Conservation (phyloP, 306 rosid species). For the Sechiopsis laciniata region DNA sequence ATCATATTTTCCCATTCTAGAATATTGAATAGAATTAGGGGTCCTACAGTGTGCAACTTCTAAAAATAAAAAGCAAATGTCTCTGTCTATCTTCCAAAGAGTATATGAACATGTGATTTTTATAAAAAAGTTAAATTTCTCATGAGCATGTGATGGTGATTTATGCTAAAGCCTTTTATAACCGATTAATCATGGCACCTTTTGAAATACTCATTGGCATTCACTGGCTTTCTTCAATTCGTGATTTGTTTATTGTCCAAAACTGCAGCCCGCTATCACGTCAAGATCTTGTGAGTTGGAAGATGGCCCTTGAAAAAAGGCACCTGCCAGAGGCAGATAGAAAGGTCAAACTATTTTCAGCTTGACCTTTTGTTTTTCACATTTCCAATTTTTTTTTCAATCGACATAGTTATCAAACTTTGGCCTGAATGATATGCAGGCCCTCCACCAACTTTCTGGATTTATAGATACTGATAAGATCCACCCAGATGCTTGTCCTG, state of each 20-base stretch:
- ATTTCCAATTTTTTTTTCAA: background rate
- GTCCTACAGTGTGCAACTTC: background rate
- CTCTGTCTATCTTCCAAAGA: background rate
- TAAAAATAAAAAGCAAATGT: background rate
- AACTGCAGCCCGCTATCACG: slow-evolving; percentile 81
- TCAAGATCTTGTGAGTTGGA: slow-evolving; percentile 98
- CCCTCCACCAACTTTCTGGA: slow-evolving; percentile 67
- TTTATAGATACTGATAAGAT: slow-evolving; percentile 82
- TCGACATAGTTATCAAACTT: background rate
- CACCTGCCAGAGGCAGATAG: slow-evolving; percentile 88
- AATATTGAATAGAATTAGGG: too few relatives aligned
- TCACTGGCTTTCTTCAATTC: background rate
- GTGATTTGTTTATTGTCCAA: slow-evolving; percentile 20
- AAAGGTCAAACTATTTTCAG: slow-evolving; percentile 51
- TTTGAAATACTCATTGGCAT: background rate
- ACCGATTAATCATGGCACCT: background rate
- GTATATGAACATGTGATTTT: background rate
- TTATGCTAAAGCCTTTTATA: background rate
- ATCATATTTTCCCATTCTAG: too few relatives aligned
- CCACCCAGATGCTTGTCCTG: slow-evolving; percentile 97
- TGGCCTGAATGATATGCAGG: slow-evolving; percentile 46
- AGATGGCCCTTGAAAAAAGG: slow-evolving; percentile 84
- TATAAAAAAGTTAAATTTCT: background rate
- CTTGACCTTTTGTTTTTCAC: slow-evolving; percentile 18
- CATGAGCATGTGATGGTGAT: background rate